These are phyloP conservation scores for Zea luxurians DNA, from an alignment of 176 grass and related monocot genomes.

Conservation along the genomic window DNA sequence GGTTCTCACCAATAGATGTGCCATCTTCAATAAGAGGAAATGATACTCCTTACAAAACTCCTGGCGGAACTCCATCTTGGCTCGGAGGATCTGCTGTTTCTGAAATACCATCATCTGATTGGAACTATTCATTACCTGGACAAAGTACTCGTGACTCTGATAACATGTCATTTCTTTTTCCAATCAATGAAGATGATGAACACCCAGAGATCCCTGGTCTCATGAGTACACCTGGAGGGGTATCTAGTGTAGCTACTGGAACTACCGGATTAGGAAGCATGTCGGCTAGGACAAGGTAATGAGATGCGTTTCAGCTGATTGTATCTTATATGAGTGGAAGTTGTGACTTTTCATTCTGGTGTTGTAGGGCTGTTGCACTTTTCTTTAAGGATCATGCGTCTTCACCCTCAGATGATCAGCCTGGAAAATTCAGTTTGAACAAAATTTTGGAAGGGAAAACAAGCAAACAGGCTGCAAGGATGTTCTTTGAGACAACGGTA, in stretches of 20 bases:
- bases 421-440: constrained; percentile 66
- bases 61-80: constrained; percentile 29
- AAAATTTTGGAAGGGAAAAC: constrained; percentile 78
- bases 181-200: constrained; percentile 53
- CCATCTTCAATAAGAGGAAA: constrained; percentile 44
- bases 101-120: constrained; percentile 27
- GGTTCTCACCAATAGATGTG: constrained; percentile 30
- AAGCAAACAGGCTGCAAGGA: constrained; percentile 81
- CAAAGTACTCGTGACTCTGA: constrained; percentile 21
- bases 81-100: constrained; percentile 43
- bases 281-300: constrained; percentile 88
- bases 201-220: constrained; percentile 50
- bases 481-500: constrained; percentile 98
- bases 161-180: constrained; percentile 38
- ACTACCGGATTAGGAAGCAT: constrained; percentile 59
- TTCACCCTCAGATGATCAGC: constrained; percentile 36
- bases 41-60: constrained; percentile 52
- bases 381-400: constrained; percentile 68
- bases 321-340: background rate
- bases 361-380: constrained; percentile 64
- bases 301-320: background rate
- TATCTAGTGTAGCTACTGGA: constrained; percentile 50
- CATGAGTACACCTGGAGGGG: constrained; percentile 45
- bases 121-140: constrained; percentile 34
- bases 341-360: constrained; percentile 5